Percentiles rank a stretch among this genome's conserved stretches.
These are phyloP conservation scores for Strobilomyces confusus DNA, from an alignment of 768 basidiomycete species.

Conservation along the genomic window DNA sequence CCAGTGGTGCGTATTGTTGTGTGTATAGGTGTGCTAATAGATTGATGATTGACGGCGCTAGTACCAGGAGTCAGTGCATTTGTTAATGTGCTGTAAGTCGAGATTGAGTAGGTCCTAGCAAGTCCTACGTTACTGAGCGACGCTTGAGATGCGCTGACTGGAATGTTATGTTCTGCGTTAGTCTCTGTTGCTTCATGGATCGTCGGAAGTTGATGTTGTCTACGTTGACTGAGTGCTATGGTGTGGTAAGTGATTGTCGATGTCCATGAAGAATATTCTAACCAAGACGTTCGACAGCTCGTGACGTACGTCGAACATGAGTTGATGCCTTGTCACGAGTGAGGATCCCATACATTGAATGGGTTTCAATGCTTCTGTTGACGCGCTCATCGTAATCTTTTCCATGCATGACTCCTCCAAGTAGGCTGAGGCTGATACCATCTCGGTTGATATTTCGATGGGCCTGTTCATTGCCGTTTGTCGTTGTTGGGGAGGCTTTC, in stretches of 20 bases:
- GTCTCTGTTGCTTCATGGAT: neutral
- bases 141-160: neutral
- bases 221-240: neutral
- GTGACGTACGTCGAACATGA: neutral
- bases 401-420: constrained; percentile 8
- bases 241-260: no score
- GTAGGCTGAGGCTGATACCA: constrained; percentile 3
- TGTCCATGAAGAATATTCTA: neutral
- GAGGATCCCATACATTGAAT: neutral
- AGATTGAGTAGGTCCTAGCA: neutral
- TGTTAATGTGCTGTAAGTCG: neutral
- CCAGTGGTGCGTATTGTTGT: neutral
- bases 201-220: neutral
- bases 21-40: neutral
- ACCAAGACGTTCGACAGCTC: neutral
- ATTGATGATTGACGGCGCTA: neutral
- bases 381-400: neutral
- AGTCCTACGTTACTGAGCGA: neutral
- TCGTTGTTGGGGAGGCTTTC: constrained; percentile 8
- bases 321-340: neutral
- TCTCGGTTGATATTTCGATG: constrained; percentile 5
- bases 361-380: neutral
- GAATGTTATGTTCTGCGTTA: neutral
- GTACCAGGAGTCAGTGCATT: neutral
- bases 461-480: constrained; percentile 11